Conservation (phyloP, 2,329 filamentous ascomycete genomes). For the Thelonectria olida region DNA sequence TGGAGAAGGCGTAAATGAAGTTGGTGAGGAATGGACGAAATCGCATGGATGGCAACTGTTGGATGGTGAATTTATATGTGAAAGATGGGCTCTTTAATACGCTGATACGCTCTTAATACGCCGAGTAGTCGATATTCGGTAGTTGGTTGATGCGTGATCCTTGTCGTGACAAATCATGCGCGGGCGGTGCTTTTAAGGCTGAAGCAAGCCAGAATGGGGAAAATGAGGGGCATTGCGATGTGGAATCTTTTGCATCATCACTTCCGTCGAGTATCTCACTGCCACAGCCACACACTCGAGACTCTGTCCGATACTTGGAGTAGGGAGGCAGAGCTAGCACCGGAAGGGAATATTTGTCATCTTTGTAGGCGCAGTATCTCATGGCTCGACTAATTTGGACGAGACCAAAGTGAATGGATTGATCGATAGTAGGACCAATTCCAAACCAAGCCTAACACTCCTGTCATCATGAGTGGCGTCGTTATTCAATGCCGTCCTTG, state of each 20-base stretch:
- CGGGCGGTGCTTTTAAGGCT: background rate
- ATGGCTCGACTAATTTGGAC: background rate
- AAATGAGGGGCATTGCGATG: slow-evolving; percentile 22
- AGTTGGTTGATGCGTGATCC: background rate
- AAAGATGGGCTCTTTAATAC: background rate
- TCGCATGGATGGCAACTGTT: slow-evolving; percentile 52
- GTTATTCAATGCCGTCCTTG: background rate
- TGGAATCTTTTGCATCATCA: slow-evolving; percentile 41
- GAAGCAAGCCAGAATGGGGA: background rate
- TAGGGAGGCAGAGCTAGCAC: background rate
- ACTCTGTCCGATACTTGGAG: too few relatives aligned
- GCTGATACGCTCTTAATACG: background rate
- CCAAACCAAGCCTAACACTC: background rate
- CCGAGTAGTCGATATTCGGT: background rate
- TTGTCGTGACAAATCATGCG: slow-evolving; percentile 34
- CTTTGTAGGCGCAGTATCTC: slow-evolving; percentile 6
- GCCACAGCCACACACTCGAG: slow-evolving; percentile 30
- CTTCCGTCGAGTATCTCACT: slow-evolving; percentile 13
- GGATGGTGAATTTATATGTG: background rate
- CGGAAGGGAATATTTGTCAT: slow-evolving; percentile 12
- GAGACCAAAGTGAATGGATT: background rate
- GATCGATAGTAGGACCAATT: background rate
- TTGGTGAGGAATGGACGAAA: slow-evolving; percentile 58
- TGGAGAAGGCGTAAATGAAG: slow-evolving; percentile 59
- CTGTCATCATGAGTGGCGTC: too few relatives aligned